phyloP scores from a whole-genome alignment of 1,284 basidiomycete species.

The Dichomitus squalens region DNA sequence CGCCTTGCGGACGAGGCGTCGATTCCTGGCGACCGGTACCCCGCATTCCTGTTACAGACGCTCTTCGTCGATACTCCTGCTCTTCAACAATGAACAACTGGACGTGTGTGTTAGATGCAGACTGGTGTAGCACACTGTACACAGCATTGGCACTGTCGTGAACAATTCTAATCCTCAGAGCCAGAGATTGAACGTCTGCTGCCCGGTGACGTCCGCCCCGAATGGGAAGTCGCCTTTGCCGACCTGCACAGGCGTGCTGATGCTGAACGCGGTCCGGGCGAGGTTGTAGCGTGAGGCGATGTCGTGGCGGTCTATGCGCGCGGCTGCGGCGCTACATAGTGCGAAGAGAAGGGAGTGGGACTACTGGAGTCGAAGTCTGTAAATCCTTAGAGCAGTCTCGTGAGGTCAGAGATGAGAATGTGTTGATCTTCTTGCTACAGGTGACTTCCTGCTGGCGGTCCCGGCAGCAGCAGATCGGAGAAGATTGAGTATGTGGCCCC shows the following conservation, averaged over 20 bases:
- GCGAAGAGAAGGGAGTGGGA: not conserved
- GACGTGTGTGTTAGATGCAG: too few relatives aligned
- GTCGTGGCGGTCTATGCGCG: conserved; percentile 32
- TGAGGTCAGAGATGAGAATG: not conserved
- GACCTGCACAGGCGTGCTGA: conserved; percentile 56
- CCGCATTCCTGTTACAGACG: not conserved
- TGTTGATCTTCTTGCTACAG: not conserved
- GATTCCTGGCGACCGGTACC: conserved; percentile 19
- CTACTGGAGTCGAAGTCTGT: not conserved
- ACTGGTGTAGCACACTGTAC: too few relatives aligned
- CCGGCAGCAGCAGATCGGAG: not conserved
- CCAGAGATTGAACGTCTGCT: conserved; percentile 62
- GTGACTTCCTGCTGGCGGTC: not conserved
- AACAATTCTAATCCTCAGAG: too few relatives aligned
- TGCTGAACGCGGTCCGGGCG: conserved; percentile 47
- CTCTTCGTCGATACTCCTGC: conserved; percentile 22
- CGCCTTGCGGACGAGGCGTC: conserved; percentile 25
- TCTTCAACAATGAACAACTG: conserved; percentile 8
- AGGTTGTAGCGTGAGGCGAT: conserved; percentile 58
- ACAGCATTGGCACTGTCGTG: too few relatives aligned
- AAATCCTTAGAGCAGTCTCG: not conserved
- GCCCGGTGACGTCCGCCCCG: conserved; percentile 57
- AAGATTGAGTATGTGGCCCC: not conserved
- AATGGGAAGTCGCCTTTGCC: conserved; percentile 68
- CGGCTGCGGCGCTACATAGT: not conserved